Evolutionary conservation across 306 rosid genomes (phyloP), one percentile per base, ranked within the genome.

Genomic region (Crotalaria pallida): DNA sequence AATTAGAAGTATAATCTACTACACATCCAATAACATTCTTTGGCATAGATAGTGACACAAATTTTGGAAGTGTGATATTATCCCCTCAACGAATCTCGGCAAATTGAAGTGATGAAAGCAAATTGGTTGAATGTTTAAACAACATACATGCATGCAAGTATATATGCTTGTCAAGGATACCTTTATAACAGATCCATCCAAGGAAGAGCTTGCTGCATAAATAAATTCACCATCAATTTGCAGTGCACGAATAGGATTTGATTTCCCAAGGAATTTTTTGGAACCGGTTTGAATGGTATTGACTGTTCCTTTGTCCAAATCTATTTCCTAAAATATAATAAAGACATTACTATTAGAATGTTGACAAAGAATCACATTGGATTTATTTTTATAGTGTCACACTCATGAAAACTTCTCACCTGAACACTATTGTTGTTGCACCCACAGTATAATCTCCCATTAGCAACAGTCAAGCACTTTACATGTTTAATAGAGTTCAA

Each of bases 341-440:
- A 24, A 6, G 31, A 4, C 31, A 27, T 27, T 6, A 27, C 31
- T 2, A 6, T 6, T 16, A 53, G 55, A 58, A 71, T 51, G 67
- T 38, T 40, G 58, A 64, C 41, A 49, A 2, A 26, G n/a, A 10
- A 38, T 38, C 44, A 2, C 44, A 10, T 6, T 53, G 36, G 51
- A 36, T 16, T 69, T 48, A 59, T 26, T 26, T 1, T 26, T 27
- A 50, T 64, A 10, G 45, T 18, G 9, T 49, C 53, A 47, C 16
- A 73, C 58, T 47, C 56, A 19, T 41, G 13, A 66, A 73, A 43
- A 10, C 17, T 57, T 21, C 63, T 58, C 84, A 89, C 98, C 91
- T 92, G 96, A 82, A 94, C 82, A 69, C 90, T 88, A 51, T 75
- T 85, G 56, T 94, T 97, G n/a, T 88, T 89, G 82, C 98, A 90